Conservation (phyloP, 306 rosid species). For the Parietaria judaica region DNA sequence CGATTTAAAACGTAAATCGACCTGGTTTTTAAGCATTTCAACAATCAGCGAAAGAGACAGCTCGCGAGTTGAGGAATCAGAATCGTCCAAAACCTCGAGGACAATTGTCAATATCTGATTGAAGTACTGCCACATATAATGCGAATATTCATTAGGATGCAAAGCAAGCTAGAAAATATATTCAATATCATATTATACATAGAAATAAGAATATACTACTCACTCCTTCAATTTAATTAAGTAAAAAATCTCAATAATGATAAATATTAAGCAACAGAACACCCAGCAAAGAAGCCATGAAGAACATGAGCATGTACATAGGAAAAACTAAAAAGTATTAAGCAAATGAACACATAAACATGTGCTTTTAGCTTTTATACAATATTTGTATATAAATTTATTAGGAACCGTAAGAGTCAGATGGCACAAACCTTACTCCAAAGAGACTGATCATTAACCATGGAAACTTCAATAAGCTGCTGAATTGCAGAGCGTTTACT, state of each 20-base stretch:
- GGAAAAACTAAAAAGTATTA: background rate
- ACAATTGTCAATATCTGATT: conserved; percentile 88
- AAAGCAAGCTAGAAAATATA: background rate
- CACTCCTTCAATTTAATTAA: background rate
- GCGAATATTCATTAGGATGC: no score
- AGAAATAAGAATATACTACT: no score
- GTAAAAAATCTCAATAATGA: background rate
- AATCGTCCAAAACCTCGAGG: conserved; percentile 91
- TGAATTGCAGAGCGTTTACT: conserved; percentile 68
- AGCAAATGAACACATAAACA: background rate
- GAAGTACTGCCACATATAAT: conserved; percentile 66
- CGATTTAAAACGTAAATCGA: conserved; percentile 2
- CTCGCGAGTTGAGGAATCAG: conserved; percentile 73
- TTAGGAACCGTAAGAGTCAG: background rate
- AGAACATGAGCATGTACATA: background rate
- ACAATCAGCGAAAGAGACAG: conserved; percentile 63
- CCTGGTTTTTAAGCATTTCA: conserved; percentile 97
- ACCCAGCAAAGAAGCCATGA: background rate
- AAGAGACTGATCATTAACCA: conserved; percentile 57
- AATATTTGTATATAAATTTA: background rate
- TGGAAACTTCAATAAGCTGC: conserved; percentile 73
- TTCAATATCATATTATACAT: no score
- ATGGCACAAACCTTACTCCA: conserved; percentile 71
- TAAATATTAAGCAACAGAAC: background rate
- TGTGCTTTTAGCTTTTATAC: no score